phyloP scores from a whole-genome alignment of 345 rosid genomes.

The Ceriops zippeliana region DNA sequence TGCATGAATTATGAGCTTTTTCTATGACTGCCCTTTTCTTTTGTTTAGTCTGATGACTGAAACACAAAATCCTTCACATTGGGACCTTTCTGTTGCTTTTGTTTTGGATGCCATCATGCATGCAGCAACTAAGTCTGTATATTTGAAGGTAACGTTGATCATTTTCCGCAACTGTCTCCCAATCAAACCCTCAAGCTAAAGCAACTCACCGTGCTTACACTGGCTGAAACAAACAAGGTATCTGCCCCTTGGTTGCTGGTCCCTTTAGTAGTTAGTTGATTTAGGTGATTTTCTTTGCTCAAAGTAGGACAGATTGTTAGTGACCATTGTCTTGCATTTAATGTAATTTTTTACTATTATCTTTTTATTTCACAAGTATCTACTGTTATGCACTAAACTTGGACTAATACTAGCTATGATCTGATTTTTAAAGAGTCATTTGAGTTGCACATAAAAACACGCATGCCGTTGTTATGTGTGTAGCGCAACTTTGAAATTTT shows the following conservation, averaged over 20 bases:
- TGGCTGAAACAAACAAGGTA: conserved; percentile 90
- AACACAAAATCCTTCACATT: neutral
- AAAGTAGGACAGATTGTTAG: no score
- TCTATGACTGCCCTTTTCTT: neutral
- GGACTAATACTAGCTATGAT: neutral
- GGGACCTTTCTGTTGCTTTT: neutral
- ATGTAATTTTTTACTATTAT: no score
- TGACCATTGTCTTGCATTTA: no score
- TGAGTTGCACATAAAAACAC: no score
- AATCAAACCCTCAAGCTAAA: conserved; percentile 85
- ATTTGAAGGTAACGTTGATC: conserved; percentile 50
- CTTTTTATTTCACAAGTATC: neutral
- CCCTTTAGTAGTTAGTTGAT: neutral
- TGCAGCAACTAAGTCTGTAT: conserved; percentile 13
- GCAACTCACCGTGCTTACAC: conserved; percentile 92
- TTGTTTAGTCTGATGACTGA: neutral
- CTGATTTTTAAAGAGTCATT: neutral
- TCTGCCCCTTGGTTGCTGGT: neutral
- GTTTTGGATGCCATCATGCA: neutral
- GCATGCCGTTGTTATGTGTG: no score
- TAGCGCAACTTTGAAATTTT: no score
- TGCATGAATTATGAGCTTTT: neutral
- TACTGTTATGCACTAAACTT: neutral
- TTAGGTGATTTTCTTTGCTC: neutral
- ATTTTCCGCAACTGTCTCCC: conserved; percentile 60